Percentiles rank a stretch among this genome's conserved stretches.
Evolutionary conservation across 805 yeast species (phyloP).

Genomic region (Nakazawaea molendinolei): DNA sequence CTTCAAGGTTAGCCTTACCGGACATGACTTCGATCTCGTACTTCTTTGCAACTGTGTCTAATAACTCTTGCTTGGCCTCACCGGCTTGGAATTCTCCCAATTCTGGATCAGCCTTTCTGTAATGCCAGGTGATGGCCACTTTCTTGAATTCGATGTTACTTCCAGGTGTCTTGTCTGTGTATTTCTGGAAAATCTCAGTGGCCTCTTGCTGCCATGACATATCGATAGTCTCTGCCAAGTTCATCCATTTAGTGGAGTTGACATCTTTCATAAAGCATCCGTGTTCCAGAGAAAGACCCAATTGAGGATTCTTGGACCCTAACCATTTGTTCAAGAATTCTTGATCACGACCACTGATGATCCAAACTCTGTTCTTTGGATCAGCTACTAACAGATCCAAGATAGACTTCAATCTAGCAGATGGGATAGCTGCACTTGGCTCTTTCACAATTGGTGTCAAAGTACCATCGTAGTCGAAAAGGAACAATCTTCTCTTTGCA

Average conservation of each 20-base stretch:
- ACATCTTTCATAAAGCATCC: constrained; percentile 88
- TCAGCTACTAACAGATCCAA: constrained; percentile 60
- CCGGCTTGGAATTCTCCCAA: constrained; percentile 83
- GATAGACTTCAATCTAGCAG: constrained; percentile 57
- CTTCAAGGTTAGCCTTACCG: constrained; percentile 96
- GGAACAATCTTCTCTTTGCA: constrained; percentile 66
- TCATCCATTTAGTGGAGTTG: constrained; percentile 67
- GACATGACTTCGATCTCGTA: constrained; percentile 92
- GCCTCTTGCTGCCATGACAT: constrained; percentile 95
- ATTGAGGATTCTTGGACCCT: constrained; percentile 51
- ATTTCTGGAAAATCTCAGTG: constrained; percentile 60
- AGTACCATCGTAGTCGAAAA: constrained; percentile 97
- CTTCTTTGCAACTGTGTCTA: constrained; percentile 47
- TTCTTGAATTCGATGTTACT: constrained; percentile 79
- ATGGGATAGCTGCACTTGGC: constrained; percentile 98
- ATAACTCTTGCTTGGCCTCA: constrained; percentile 59
- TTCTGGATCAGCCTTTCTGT: constrained; percentile 90
- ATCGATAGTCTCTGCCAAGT: constrained; percentile 73
- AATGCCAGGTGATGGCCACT: constrained; percentile 97
- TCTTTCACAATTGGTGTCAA: constrained; percentile 93
- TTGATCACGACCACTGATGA: constrained; percentile 94
- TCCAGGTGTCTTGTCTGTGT: constrained; percentile 88
- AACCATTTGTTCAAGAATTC: constrained; percentile 83
- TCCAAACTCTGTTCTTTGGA: constrained; percentile 85
- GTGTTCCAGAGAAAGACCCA: constrained; percentile 94